Percentiles rank a stretch among this genome's conserved stretches.
These are phyloP conservation scores for Arctium lappa DNA, from an alignment of 129 eudicot genomes.

Conservation along the genomic window DNA sequence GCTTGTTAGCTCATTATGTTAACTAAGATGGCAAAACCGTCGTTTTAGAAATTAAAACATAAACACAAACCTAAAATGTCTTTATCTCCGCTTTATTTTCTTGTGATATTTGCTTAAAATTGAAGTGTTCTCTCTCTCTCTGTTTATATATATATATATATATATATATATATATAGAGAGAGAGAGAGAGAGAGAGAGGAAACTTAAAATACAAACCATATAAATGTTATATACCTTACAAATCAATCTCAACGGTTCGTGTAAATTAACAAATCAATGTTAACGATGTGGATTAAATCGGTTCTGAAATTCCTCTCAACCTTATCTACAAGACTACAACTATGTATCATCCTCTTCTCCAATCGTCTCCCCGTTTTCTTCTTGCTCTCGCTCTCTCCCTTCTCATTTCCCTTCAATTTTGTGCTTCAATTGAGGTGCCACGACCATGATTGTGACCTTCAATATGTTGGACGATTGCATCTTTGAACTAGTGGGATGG, in stretches of 20 bases:
- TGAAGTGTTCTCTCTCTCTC: not conserved
- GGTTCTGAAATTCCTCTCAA: too few relatives aligned
- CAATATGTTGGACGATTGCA: not conserved
- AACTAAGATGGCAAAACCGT: not conserved
- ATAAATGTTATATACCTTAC: too few relatives aligned
- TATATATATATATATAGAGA: too few relatives aligned
- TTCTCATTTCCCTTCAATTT: too few relatives aligned
- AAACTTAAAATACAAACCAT: too few relatives aligned
- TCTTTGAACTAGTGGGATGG: conserved; percentile 44
- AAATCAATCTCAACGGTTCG: too few relatives aligned
- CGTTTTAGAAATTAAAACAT: not conserved
- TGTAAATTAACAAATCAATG: too few relatives aligned
- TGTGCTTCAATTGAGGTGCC: not conserved
- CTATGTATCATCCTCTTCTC: not conserved
- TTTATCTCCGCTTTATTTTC: not conserved
- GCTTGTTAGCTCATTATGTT: not conserved
- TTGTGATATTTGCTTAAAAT: not conserved
- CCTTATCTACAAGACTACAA: not conserved
- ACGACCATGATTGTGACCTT: not conserved
- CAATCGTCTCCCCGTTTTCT: not conserved
- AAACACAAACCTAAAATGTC: not conserved
- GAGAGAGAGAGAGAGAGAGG: too few relatives aligned
- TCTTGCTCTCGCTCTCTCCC: not conserved
- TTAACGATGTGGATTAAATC: too few relatives aligned
- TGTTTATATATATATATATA: too few relatives aligned